phyloP scores from a whole-genome alignment of 176 grass and related monocot species.

The Tillandsia leiboldiana region DNA sequence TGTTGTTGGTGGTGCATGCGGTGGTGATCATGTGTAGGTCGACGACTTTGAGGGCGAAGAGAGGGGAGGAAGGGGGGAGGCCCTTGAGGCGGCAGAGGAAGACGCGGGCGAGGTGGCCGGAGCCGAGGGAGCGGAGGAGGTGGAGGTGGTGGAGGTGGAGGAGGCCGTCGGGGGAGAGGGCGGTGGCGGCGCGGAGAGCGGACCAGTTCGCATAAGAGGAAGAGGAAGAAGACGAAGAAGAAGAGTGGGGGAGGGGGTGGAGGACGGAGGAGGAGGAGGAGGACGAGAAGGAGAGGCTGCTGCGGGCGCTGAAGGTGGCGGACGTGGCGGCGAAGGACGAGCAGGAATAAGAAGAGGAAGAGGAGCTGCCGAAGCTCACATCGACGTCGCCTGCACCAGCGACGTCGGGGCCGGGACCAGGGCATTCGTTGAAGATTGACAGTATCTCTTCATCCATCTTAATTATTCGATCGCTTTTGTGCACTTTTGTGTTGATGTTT shows the following conservation, averaged over 20 bases:
- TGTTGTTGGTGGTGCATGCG: no score
- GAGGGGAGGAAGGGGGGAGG: conserved; percentile 30
- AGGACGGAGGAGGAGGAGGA: conserved; percentile 61
- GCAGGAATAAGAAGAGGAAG: conserved; percentile 48
- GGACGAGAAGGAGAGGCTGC: conserved; percentile 48
- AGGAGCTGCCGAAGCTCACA: conserved; percentile 50
- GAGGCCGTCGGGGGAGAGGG: conserved; percentile 39
- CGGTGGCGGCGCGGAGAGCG: conserved; percentile 36
- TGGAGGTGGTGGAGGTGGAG: conserved; percentile 73
- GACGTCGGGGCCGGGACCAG: not conserved
- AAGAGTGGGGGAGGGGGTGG: conserved; percentile 50
- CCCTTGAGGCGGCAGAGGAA: conserved; percentile 74
- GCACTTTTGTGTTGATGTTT: not conserved
- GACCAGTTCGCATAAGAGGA: conserved; percentile 29
- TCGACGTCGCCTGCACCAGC: conserved; percentile 22
- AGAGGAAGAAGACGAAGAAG: conserved; percentile 21
- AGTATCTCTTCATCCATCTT: conserved; percentile 5
- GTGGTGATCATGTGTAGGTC: conserved; percentile 26
- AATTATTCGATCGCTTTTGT: not conserved
- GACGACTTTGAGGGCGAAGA: conserved; percentile 82
- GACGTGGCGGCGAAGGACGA: conserved; percentile 52
- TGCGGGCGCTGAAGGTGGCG: conserved; percentile 76
- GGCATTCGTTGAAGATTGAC: conserved; percentile 24
- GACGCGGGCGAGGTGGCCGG: conserved; percentile 75
- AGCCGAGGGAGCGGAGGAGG: conserved; percentile 66